Evolutionary conservation across 108 stramenopile species (phyloP).

Genomic region (Cyclotella atomus): DNA sequence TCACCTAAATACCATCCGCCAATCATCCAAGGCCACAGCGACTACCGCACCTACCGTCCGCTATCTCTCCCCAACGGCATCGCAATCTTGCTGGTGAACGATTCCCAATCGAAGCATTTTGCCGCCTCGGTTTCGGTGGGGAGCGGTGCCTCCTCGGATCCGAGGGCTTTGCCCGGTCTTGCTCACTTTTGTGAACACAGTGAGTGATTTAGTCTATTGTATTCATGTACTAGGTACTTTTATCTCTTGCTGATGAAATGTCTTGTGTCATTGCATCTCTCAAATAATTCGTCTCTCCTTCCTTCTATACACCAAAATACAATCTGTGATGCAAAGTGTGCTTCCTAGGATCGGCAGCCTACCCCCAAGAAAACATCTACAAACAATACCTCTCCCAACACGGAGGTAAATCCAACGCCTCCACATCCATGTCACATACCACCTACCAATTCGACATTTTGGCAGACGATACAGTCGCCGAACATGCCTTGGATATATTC

Average conservation of each 20-base stretch:
- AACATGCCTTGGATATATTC: constrained; percentile 84
- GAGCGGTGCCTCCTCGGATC: constrained; percentile 81
- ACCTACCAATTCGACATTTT: constrained; percentile 88
- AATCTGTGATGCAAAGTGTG: constrained; percentile 41
- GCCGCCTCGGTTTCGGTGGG: constrained; percentile 70
- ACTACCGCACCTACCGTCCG: constrained; percentile 76
- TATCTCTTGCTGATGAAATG: too few species aligned
- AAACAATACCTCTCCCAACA: constrained; percentile 70
- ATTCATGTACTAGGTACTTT: too few species aligned
- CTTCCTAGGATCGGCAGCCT: constrained; percentile 83
- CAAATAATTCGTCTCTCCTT: too few species aligned
- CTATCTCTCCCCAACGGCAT: constrained; percentile 57
- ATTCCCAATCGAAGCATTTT: constrained; percentile 79
- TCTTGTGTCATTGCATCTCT: too few species aligned
- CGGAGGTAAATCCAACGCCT: constrained; percentile 88
- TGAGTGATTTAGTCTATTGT: constrained; percentile 6
- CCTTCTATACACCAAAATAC: neutral
- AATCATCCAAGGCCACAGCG: constrained; percentile 69
- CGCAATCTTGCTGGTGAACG: constrained; percentile 63
- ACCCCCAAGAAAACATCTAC: constrained; percentile 86
- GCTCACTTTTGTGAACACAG: constrained; percentile 93
- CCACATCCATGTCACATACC: constrained; percentile 78
- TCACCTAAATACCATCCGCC: constrained; percentile 42
- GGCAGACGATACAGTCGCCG: constrained; percentile 73
- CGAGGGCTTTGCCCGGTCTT: constrained; percentile 73